Conservation (phyloP, 2,329 filamentous ascomycete genomes). For the Pestalotiopsis sp. region DNA sequence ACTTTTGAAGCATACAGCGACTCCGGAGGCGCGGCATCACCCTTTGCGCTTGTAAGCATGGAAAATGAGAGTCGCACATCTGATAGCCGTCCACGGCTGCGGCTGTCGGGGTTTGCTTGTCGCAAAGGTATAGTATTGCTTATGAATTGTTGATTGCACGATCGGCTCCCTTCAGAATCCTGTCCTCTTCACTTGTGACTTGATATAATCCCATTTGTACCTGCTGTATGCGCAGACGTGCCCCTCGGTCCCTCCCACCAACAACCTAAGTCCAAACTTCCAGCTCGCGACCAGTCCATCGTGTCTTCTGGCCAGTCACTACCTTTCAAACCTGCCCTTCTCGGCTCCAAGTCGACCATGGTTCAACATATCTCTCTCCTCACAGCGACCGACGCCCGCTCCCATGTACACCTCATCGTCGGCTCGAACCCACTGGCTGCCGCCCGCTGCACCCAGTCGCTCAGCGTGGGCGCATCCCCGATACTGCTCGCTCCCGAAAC, state of each 20-base stretch:
- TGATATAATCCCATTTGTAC: background rate
- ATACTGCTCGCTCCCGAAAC: conserved; percentile 73
- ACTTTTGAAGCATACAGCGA: background rate
- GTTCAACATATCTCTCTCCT: conserved; percentile 55
- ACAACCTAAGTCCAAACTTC: no score
- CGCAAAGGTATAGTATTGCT: background rate
- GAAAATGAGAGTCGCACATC: background rate
- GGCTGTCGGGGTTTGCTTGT: background rate
- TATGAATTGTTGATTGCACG: background rate
- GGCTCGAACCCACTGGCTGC: conserved; percentile 87
- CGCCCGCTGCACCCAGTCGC: conserved; percentile 74
- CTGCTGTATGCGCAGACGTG: no score
- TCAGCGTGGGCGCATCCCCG: conserved; percentile 79
- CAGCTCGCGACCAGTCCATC: background rate
- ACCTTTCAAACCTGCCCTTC: background rate
- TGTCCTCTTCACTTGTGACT: background rate
- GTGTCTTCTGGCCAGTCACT: background rate
- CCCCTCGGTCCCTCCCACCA: no score
- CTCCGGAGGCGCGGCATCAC: background rate
- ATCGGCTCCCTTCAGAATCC: background rate
- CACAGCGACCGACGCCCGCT: conserved; percentile 68
- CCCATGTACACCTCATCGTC: conserved; percentile 79
- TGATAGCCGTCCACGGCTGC: background rate
- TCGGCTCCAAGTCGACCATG: conserved; percentile 17
- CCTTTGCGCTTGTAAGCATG: background rate